Base-by-base conservation (phyloP, 1,284 basidiomycete species). In the Gymnopus androsaceus region DNA sequence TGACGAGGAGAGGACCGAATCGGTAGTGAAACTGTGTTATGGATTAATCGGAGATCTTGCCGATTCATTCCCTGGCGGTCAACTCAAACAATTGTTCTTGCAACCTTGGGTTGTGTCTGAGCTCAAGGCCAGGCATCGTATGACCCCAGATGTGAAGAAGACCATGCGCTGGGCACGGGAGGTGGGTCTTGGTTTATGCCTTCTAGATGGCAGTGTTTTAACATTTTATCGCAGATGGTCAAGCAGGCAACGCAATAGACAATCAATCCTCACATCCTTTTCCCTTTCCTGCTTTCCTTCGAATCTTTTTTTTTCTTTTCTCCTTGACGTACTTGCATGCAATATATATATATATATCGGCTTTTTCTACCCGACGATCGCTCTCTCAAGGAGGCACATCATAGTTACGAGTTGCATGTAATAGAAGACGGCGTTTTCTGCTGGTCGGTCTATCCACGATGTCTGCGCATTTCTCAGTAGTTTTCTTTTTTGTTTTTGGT, bases 31-130 rank as follows among this genome's bases (percentile, higher is more conserved):
- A 63, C 75, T 93, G 31, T 82, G 84, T 4, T 87, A 91, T 60
- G 95, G 95, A 34, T 79, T 97, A 23, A 77, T 99, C 55, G 97
- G 97, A 57, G 96, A 99, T 68, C 79, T 99, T 42, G 95, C 94
- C 1, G 92, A 95, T 66, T 82, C 85, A 17, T 97, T 91, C 81
- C 82, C 87, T 44, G 78, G 81, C 59, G 88, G 89, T 31, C 82
- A 94, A 65, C 82, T 97, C 69, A 92, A 93, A 75, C 85, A 87
- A 46, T 71, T 87, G 51, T 75, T 99, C 54, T 79, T 93, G 46
- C 77, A 84, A 40, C 85, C 88, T 37, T 98, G 95, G 94, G 81
- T 99, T 52, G 83, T 83, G 2, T 76, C 79, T 17, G 88, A 94
- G 61, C 78, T 99, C 66, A 83, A 92, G 61, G 77, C 79, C 56